Evolutionary conservation across 768 basidiomycete species (phyloP), one percentile per base, ranked within the genome.

Genomic region (Candolleomyces aberdarensis): DNA sequence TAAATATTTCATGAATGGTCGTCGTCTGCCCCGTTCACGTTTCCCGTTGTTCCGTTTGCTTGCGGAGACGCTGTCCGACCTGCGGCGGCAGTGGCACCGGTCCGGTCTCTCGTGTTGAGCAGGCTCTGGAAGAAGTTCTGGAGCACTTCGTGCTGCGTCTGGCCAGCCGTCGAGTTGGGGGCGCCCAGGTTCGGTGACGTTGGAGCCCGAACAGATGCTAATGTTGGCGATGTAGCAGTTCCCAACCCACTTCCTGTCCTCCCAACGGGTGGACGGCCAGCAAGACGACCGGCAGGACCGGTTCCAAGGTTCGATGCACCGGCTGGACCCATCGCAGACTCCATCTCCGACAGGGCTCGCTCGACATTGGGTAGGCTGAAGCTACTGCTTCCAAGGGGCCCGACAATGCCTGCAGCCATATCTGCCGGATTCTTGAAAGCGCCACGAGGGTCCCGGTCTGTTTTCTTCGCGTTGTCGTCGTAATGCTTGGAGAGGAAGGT

Each of bases 401-500:
- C 96, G 11, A 99, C 96, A 51, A 97, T 86, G 29, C 96, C 94
- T 1, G 88, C 83, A 3, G 82, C 71, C 4, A 81, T 75, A 58
- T 91, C 90, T 48, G 83, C 76, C 0, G 88, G 88, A 60, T 90
- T 90, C 59, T 91, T 83, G 83, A 97, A 97, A 3, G 89, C 85
- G 15, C 87, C 87, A 39, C 94, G 88, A 20, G 94, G 94, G 75
- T 98, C 95, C 58, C 91, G 84, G 66, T 94, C 92, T 0, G 91
- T 83, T 66, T 95, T 96, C 74, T 92, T 93, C 44, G 91, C 83
- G 63, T 96, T 91, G 69, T 93, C 86, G 72, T 96, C 95, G 73
- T 94, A 94, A 68, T 98, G 91, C 69, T 89, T 88, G 2, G 88
- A 82, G 11, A 98, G 86, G 82, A 98, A 98, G 0, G 85, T 80